Evolutionary conservation across 495 filamentous ascomycete genomes (phyloP).

Genomic region (Penicillium antarcticum): DNA sequence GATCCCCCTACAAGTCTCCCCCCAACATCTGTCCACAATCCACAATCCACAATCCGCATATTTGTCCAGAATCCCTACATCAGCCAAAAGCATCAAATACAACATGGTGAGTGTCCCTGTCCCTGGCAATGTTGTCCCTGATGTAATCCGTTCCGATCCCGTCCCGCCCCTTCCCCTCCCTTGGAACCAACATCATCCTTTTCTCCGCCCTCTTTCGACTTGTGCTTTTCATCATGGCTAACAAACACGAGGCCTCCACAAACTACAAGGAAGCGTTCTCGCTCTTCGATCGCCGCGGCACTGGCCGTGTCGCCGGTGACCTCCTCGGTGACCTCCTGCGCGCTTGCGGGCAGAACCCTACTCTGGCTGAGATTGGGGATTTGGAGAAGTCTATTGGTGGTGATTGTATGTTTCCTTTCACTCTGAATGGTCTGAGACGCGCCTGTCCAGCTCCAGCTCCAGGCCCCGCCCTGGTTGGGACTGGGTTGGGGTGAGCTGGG

Average conservation of each 20-base stretch:
- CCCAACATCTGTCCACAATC: neutral
- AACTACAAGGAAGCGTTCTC: constrained; percentile 99
- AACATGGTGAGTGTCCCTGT: constrained; percentile 9
- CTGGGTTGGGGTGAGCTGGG: no score
- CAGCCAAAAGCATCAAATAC: constrained; percentile 2
- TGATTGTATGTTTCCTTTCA: constrained; percentile 68
- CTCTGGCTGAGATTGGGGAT: constrained; percentile 84
- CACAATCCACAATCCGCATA: constrained; percentile 9
- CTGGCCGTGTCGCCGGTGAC: constrained; percentile 79
- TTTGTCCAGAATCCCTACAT: constrained; percentile 3
- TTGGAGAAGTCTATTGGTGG: constrained; percentile 81
- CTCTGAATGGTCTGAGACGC: neutral
- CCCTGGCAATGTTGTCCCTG: neutral
- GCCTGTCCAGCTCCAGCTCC: no score
- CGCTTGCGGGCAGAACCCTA: constrained; percentile 97
- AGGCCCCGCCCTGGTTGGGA: no score
- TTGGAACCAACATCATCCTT: neutral
- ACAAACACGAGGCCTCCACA: constrained; percentile 70
- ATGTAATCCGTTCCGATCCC: constrained; percentile 1
- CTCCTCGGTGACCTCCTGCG: constrained; percentile 90
- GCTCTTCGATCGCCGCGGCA: constrained; percentile 98
- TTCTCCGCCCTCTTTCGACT: neutral
- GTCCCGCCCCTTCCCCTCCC: neutral
- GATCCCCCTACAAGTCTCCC: constrained; percentile 11
- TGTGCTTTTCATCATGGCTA: constrained; percentile 20